Evolutionary conservation across 2,329 filamentous ascomycete genomes (phyloP), one percentile per base, ranked within the genome.

Genomic region (Calonectria honghensis): DNA sequence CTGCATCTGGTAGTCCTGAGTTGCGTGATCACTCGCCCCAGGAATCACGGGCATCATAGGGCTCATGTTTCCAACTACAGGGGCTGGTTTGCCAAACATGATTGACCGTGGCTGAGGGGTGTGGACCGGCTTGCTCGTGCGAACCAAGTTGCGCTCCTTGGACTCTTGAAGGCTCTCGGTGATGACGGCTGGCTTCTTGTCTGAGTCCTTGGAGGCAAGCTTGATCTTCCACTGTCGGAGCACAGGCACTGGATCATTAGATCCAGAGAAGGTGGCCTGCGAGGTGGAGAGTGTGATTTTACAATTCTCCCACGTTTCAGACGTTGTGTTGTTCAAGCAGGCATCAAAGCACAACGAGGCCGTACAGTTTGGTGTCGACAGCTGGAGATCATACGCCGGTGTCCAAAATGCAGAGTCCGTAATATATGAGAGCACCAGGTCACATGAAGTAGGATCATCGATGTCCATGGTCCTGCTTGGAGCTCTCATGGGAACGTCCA

Each of bases 1-100:
- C 83, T 96, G 94, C 94, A 96, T 95, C 86, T 96, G 94, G 80
- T 96, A 96, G 83, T 96, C 94, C 84, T 96, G 94, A 39, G 96
- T 88, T 20, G 94, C 94, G 82, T 95, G 94, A 82, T 95, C 96
- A 18, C 18, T 27, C 1, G 0, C 1, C 39, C 37, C 57, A 10
- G 3, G n/a, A 41, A 18, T 4, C 3, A 39, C n/a, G 10, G 11
- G 32, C 9, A 35, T 11, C 32, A 35, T 35, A 11, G 32, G 32
- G 10, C 32, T 35, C 32, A 7, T 10, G 6, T 35, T 10, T 7
- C 32, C 9, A 10, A 35, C 32, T 10, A 35, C 10, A 10, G 32
- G 32, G 10, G 32, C 11, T 11, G 6, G 80, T 88, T 74, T 85
- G 68, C 76, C 74, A 70, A 78, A 78, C 66, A 76, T 68, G 5